A percentile compares a stretch with the other conserved stretches of the same genome.
Conservation (phyloP, 108 stramenopile species). For the Skeletonema costatum region DNA sequence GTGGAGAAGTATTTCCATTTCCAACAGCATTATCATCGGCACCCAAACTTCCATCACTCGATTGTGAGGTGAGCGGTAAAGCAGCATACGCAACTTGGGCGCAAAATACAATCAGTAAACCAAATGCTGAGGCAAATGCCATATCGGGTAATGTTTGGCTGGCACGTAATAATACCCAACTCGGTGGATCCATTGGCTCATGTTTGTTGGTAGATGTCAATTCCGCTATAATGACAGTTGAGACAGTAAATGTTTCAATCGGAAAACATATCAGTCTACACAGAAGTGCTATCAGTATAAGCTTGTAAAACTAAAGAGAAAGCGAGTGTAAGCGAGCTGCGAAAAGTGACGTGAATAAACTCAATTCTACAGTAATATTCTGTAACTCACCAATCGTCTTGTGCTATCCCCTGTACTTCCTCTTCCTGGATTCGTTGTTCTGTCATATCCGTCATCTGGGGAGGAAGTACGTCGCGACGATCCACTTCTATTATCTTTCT, state of each 20-base stretch:
- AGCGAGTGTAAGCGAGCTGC: not conserved
- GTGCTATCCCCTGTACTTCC: conserved; percentile 49
- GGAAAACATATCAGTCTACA: conserved; percentile 39
- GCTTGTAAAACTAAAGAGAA: conserved; percentile 37
- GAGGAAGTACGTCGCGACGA: conserved; percentile 1
- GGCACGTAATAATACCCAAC: conserved; percentile 28
- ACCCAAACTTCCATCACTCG: conserved; percentile 19
- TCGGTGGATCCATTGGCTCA: not conserved
- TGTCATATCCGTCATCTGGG: conserved; percentile 22
- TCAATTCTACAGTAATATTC: not conserved
- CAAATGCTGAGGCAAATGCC: conserved; percentile 37
- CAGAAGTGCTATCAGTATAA: conserved; percentile 35
- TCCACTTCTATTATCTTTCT: conserved; percentile 7
- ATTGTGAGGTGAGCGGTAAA: conserved; percentile 29
- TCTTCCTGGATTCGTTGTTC: conserved; percentile 28
- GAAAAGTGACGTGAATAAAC: no score
- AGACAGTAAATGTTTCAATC: conserved; percentile 37
- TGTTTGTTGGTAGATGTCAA: not conserved
- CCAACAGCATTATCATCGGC: conserved; percentile 20
- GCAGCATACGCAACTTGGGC: conserved; percentile 43
- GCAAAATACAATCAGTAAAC: conserved; percentile 35
- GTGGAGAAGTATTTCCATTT: conserved; percentile 6
- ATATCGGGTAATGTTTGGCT: conserved; percentile 51
- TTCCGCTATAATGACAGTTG: not conserved
- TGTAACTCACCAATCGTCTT: conserved; percentile 32